Base-by-base conservation (phyloP, 176 grass and related monocot species). In the Carex cristatella region DNA sequence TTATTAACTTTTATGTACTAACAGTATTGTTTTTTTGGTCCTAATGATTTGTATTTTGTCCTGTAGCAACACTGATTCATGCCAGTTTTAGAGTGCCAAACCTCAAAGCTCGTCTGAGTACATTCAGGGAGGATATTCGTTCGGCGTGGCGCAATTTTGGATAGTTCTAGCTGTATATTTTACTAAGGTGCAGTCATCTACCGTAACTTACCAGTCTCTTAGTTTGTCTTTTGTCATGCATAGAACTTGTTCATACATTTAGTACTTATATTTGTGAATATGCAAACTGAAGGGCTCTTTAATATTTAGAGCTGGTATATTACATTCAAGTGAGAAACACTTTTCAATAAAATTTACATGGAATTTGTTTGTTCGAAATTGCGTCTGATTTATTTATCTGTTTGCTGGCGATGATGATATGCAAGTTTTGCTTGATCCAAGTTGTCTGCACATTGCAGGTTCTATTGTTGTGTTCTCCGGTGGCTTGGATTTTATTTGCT, bases 81-180 rank as follows among this genome's bases (percentile, higher is more conserved):
- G 96, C 96, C 28, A 99, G 96, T 86, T 91, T 99, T 72, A 92
- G 96, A 89, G 89, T 92, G 88, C 96, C 96, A 68, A 99, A 99
- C 86, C 63, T 99, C 75, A 99, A 99, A 92, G 93, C 96, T 82
- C 96, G 93, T 11, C 83, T 99, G 68, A 99, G 94, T 84, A 95
- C 96, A 85, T 99, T 99, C 86, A 93, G 96, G 67, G 96, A 99
- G 88, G 96, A 99, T 88, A 95, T 99, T 85, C 93, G 91, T 62
- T 90, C 91, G 48, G 96, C 93, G 49, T 99, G 93, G 93, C 68
- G 96, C 87, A 99, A 95, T 92, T 95, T 95, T 46, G 90, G 93
- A 14, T 90, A 99, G 72, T 92, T 99, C 67, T 99, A 89, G 88
- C 48, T 60, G 60, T 64, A 46, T 84, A 42, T 53, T 69, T 75